Percentiles rank a stretch among this genome's conserved stretches.
phyloP scores from a whole-genome alignment of 2,329 filamentous ascomycete genomes.

The Onygena corvina region DNA sequence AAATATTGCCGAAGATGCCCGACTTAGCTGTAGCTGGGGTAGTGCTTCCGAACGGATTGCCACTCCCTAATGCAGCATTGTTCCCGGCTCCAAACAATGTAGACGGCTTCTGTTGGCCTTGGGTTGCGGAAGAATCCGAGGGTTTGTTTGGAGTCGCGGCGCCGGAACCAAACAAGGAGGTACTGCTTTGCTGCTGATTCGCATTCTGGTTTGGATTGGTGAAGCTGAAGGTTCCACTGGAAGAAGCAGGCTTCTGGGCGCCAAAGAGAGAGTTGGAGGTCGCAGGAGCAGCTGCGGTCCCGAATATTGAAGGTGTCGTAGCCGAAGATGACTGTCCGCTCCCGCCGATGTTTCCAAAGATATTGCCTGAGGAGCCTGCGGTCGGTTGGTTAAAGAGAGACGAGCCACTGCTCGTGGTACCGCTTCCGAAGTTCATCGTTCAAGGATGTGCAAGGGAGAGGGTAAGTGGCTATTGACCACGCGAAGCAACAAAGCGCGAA shows the following conservation, averaged over 20 bases:
- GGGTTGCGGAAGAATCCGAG: slow-evolving; percentile 23
- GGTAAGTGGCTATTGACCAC: background rate
- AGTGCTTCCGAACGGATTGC: slow-evolving; percentile 24
- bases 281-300: slow-evolving; percentile 9
- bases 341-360: slow-evolving; percentile 16
- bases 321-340: slow-evolving; percentile 5
- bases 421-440: slow-evolving; percentile 25
- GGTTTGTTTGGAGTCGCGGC: slow-evolving; percentile 31
- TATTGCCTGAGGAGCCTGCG: slow-evolving; percentile 6
- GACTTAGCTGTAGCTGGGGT: slow-evolving; percentile 30
- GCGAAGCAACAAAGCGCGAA: background rate
- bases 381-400: slow-evolving; percentile 12
- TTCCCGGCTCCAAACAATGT: slow-evolving; percentile 26
- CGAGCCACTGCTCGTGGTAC: slow-evolving; percentile 27
- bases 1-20: slow-evolving; percentile 31
- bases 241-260: slow-evolving; percentile 8
- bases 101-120: slow-evolving; percentile 23
- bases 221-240: slow-evolving; percentile 9
- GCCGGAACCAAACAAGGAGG: slow-evolving; percentile 21
- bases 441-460: background rate
- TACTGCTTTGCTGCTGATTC: slow-evolving; percentile 20
- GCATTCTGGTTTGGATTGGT: slow-evolving; percentile 24
- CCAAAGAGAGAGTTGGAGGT: background rate
- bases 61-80: slow-evolving; percentile 14
- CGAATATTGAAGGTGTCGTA: slow-evolving; percentile 10